Evolutionary conservation across 2,329 filamentous ascomycete genomes (phyloP).

Genomic region (Monosporascus sp.): DNA sequence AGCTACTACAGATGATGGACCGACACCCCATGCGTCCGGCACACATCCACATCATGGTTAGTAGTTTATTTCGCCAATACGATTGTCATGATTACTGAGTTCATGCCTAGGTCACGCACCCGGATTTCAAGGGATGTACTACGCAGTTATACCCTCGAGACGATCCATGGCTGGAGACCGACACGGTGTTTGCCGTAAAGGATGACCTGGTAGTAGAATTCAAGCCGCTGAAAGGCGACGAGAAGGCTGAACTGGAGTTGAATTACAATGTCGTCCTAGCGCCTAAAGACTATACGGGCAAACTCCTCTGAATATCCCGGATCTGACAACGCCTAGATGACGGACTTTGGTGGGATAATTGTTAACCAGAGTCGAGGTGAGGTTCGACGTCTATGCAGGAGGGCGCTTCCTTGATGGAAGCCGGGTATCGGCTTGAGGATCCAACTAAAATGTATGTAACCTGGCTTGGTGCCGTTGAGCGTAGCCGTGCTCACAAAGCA

Average conservation of each 20-base stretch:
- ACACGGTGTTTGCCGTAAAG: slow-evolving; percentile 50
- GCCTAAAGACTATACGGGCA: slow-evolving; percentile 41
- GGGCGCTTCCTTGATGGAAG: too few species aligned
- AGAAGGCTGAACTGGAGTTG: slow-evolving; percentile 25
- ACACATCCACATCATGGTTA: slow-evolving; percentile 47
- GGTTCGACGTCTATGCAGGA: too few species aligned
- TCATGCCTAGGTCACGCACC: slow-evolving; percentile 40
- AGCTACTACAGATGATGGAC: slow-evolving; percentile 41
- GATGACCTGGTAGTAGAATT: slow-evolving; percentile 47
- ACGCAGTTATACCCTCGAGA: slow-evolving; percentile 72
- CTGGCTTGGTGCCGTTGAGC: too few species aligned
- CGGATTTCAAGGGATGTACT: slow-evolving; percentile 65
- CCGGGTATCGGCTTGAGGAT: too few species aligned
- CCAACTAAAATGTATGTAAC: too few species aligned
- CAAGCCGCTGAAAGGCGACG: slow-evolving; percentile 33
- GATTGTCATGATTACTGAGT: not conserved
- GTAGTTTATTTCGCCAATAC: slow-evolving; percentile 3
- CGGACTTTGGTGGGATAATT: not conserved
- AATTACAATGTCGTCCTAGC: slow-evolving; percentile 36
- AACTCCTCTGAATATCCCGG: slow-evolving; percentile 15
- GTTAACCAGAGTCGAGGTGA: not conserved
- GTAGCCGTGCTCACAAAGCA: too few species aligned
- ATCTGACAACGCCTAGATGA: not conserved
- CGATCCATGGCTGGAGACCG: slow-evolving; percentile 55
- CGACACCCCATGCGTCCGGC: slow-evolving; percentile 44